Conservation (phyloP, 768 basidiomycete genomes). For the Trametes sanguinea region DNA sequence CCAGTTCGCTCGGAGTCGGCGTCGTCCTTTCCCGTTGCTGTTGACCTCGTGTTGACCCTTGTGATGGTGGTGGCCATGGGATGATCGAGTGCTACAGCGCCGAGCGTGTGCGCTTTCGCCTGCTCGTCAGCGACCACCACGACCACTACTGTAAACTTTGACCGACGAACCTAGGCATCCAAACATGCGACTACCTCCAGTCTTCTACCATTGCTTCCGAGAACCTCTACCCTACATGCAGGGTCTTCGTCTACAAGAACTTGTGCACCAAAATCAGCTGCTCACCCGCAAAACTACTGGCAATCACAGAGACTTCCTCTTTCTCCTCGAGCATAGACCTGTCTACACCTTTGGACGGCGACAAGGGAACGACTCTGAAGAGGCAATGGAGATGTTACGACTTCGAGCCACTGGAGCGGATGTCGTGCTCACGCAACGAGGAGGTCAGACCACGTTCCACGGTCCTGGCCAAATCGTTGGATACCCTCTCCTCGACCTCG, state of each 20-base stretch:
- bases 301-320: slow-evolving; percentile 58
- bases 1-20: too few relatives aligned
- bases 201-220: slow-evolving; percentile 77
- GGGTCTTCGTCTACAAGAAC: slow-evolving; percentile 71
- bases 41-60: too few relatives aligned
- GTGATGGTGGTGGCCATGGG: too few relatives aligned
- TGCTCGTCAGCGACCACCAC: background rate
- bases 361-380: slow-evolving; percentile 53
- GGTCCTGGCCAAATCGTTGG: slow-evolving; percentile 97
- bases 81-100: too few relatives aligned
- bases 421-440: slow-evolving; percentile 78
- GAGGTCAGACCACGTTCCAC: slow-evolving; percentile 95
- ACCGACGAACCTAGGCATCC: background rate
- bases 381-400: slow-evolving; percentile 60
- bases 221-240: slow-evolving; percentile 76
- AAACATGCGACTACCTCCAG: slow-evolving; percentile 52
- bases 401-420: slow-evolving; percentile 84
- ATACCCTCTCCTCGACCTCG: slow-evolving; percentile 90
- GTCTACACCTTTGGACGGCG: slow-evolving; percentile 95
- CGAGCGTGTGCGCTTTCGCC: too few relatives aligned
- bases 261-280: slow-evolving; percentile 67
- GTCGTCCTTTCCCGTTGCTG: too few relatives aligned
- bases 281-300: slow-evolving; percentile 44
- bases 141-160: background rate
- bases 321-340: slow-evolving; percentile 87